Conservation (phyloP, 73 alveolate species). For the Tetrahymena malaccensis region DNA sequence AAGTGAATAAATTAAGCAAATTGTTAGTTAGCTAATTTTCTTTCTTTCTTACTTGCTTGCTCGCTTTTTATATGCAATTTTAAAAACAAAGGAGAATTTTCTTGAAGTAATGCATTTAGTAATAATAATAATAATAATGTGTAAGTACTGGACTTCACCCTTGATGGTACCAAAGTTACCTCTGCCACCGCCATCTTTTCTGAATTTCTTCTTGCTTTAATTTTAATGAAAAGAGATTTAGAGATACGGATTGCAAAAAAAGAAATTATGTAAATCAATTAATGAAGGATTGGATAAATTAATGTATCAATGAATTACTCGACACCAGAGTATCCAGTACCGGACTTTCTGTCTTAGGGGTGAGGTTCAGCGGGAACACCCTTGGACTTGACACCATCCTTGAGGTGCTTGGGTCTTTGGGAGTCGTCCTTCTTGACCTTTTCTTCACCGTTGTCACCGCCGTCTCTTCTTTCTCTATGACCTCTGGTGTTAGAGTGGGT, state of each 20-base stretch:
- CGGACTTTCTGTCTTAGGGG: not conserved
- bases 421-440: not conserved
- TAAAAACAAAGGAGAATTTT: not conserved
- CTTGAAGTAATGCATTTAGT: not conserved
- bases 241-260: not conserved
- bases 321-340: not conserved
- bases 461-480: not conserved
- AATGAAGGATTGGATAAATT: not conserved
- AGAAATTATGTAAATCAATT: not conserved
- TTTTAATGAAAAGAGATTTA: not conserved
- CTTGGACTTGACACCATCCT: not conserved
- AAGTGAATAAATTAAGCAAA: not conserved
- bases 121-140: no score
- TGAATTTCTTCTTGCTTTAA: not conserved
- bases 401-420: not conserved
- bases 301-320: not conserved
- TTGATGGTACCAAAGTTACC: not conserved
- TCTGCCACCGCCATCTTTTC: not conserved
- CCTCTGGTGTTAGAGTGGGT: not conserved
- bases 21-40: not conserved
- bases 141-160: not conserved
- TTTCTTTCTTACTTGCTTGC: not conserved
- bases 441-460: not conserved
- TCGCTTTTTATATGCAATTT: not conserved
- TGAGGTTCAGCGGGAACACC: not conserved